phyloP scores from a whole-genome alignment of 257 asterid genomes.

The Voacanga thouarsii region DNA sequence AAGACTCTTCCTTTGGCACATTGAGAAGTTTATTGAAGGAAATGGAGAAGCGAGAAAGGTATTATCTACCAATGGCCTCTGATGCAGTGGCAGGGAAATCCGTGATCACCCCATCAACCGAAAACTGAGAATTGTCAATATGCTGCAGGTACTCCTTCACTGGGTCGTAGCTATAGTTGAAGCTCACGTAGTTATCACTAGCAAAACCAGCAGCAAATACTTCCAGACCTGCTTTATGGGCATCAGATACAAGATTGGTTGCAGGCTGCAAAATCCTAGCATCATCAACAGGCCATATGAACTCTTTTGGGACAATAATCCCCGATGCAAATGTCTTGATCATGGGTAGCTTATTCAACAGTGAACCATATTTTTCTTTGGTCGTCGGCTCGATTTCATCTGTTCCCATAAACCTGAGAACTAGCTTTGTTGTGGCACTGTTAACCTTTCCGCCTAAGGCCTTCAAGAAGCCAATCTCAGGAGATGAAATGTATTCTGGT shows the following conservation, averaged over 20 bases:
- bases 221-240: slow-evolving; percentile 69
- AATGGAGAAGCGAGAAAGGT: not conserved
- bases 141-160: slow-evolving; percentile 66
- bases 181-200: slow-evolving; percentile 59
- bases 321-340: slow-evolving; percentile 79
- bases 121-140: slow-evolving; percentile 54
- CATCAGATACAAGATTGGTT: slow-evolving; percentile 64
- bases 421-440: slow-evolving; percentile 42
- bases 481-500: slow-evolving; percentile 84
- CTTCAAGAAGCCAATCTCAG: slow-evolving; percentile 90
- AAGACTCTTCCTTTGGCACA: not conserved
- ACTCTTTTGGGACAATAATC: slow-evolving; percentile 72
- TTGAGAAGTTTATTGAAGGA: not conserved
- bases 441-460: slow-evolving; percentile 41
- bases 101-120: slow-evolving; percentile 80
- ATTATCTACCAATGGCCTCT: slow-evolving; percentile 61
- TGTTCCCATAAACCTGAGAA: slow-evolving; percentile 43
- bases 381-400: slow-evolving; percentile 63
- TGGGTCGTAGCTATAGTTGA: slow-evolving; percentile 88
- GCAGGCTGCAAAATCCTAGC: slow-evolving; percentile 54
- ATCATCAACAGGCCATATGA: slow-evolving; percentile 64
- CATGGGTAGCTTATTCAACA: slow-evolving; percentile 39
- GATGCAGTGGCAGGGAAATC: slow-evolving; percentile 89
- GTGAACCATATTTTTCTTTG: slow-evolving; percentile 44
- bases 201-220: slow-evolving; percentile 80